Conservation (phyloP, 1,284 basidiomycete genomes). For the Heterobasidion occidentale region DNA sequence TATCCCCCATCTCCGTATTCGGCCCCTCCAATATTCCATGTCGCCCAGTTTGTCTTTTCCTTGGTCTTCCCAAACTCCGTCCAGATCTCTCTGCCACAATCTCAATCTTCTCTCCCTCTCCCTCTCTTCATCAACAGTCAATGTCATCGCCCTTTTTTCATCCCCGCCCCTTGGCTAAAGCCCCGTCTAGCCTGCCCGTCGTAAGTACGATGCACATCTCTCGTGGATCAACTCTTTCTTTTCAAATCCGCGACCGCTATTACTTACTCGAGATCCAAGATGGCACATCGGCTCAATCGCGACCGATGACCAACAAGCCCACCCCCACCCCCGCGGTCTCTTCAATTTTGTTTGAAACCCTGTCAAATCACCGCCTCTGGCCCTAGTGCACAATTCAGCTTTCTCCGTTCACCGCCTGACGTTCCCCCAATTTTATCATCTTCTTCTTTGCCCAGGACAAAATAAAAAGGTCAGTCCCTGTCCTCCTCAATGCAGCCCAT, state of each 20-base stretch:
- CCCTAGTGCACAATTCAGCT: not conserved
- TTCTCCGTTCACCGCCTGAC: not conserved
- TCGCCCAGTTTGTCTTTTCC: not conserved
- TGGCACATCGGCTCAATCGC: not conserved
- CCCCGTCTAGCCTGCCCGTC: too few relatives aligned
- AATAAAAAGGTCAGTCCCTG: not conserved
- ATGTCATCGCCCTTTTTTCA: too few relatives aligned
- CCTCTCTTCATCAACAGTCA: not conserved
- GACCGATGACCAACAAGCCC: not conserved
- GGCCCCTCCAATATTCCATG: too few relatives aligned
- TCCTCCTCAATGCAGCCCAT: not conserved
- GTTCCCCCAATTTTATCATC: not conserved
- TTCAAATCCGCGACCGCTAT: not conserved
- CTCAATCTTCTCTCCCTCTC: not conserved
- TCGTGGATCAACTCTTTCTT: not conserved
- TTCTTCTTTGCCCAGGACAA: too few relatives aligned
- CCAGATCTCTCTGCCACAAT: not conserved
- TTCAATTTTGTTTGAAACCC: not conserved
- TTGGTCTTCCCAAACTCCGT: not conserved
- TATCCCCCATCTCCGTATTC: not conserved
- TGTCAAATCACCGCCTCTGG: not conserved
- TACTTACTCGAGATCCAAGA: not conserved
- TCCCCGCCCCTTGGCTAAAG: too few relatives aligned
- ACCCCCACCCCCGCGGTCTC: not conserved
- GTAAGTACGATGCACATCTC: too few relatives aligned